Conservation (phyloP, 225 moss, liverwort and hornwort species). For the Asterella californica region DNA sequence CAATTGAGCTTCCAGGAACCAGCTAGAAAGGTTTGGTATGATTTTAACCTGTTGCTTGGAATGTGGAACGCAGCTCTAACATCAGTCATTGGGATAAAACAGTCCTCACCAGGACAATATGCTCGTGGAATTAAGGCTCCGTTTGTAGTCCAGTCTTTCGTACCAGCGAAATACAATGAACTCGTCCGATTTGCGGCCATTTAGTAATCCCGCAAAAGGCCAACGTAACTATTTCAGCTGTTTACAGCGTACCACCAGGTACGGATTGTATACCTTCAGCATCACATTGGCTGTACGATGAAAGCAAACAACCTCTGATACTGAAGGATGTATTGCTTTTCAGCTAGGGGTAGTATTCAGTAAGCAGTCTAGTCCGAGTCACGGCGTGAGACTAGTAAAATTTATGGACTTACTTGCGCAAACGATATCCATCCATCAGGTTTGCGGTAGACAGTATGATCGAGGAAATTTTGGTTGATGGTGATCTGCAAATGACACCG, state of each 20-base stretch:
- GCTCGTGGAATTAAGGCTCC: slow-evolving; percentile 39
- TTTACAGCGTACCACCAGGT: background rate
- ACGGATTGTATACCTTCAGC: background rate
- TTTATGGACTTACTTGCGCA: background rate
- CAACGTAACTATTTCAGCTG: background rate
- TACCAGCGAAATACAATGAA: slow-evolving; percentile 51
- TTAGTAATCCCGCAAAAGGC: slow-evolving; percentile 1
- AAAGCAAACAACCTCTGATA: background rate
- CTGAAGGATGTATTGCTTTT: background rate
- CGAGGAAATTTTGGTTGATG: background rate
- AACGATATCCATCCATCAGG: background rate
- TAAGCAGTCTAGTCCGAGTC: background rate
- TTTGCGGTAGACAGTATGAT: background rate
- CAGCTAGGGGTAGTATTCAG: background rate
- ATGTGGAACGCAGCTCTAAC: slow-evolving; percentile 52
- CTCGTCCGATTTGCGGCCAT: slow-evolving; percentile 61
- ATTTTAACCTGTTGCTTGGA: background rate
- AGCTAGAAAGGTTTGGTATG: background rate
- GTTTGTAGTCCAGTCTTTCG: slow-evolving; percentile 61
- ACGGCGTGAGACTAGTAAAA: background rate
- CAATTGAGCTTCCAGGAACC: background rate
- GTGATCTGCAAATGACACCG: background rate
- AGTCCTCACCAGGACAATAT: slow-evolving; percentile 58
- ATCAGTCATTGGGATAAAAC: slow-evolving; percentile 80
- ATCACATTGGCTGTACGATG: background rate